Percentiles rank a stretch among this genome's conserved stretches.
These are phyloP conservation scores for Hyphochytrium catenoides DNA, from an alignment of 352 stramenopile species.

Conservation along the genomic window DNA sequence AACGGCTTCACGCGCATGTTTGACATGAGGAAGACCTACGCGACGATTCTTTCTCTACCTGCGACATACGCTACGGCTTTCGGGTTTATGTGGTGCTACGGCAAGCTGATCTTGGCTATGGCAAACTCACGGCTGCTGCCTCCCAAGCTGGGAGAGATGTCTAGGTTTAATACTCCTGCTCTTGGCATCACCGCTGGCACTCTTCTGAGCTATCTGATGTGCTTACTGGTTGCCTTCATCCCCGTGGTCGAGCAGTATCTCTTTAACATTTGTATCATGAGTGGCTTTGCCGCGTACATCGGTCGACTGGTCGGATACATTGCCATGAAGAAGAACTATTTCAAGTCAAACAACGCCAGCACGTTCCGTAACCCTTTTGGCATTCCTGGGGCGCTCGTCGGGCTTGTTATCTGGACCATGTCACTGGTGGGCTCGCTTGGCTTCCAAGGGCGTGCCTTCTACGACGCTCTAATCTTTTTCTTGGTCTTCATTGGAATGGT, in stretches of 20 bases:
- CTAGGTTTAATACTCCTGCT: slow-evolving; percentile 11
- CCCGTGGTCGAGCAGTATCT: slow-evolving; percentile 9
- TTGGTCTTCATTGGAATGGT: slow-evolving; percentile 8
- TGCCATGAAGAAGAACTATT: slow-evolving; percentile 12
- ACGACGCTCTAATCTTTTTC: slow-evolving; percentile 11
- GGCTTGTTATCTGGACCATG: slow-evolving; percentile 13
- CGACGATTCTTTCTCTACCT: slow-evolving; percentile 13
- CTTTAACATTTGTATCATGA: slow-evolving; percentile 11
- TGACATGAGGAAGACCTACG: slow-evolving; percentile 3
- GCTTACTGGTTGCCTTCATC: slow-evolving; percentile 11
- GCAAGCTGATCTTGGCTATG: slow-evolving; percentile 24
- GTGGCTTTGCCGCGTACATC: slow-evolving; percentile 11
- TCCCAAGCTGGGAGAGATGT: slow-evolving; percentile 1
- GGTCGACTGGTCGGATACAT: slow-evolving; percentile 15
- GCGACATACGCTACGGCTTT: slow-evolving; percentile 13
- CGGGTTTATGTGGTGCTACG: slow-evolving; percentile 25
- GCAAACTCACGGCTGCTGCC: slow-evolving; percentile 15
- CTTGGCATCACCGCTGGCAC: slow-evolving; percentile 11
- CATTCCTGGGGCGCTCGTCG: slow-evolving; percentile 5
- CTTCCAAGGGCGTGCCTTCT: slow-evolving; percentile 13
- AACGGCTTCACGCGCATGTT: slow-evolving; percentile 14
- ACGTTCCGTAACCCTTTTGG: slow-evolving; percentile 8
- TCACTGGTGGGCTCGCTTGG: slow-evolving; percentile 9
- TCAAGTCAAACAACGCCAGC: slow-evolving; percentile 9
- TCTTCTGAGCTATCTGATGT: slow-evolving; percentile 14